phyloP scores from a whole-genome alignment of 148 eudicot species.

The Rhododendron vialii region DNA sequence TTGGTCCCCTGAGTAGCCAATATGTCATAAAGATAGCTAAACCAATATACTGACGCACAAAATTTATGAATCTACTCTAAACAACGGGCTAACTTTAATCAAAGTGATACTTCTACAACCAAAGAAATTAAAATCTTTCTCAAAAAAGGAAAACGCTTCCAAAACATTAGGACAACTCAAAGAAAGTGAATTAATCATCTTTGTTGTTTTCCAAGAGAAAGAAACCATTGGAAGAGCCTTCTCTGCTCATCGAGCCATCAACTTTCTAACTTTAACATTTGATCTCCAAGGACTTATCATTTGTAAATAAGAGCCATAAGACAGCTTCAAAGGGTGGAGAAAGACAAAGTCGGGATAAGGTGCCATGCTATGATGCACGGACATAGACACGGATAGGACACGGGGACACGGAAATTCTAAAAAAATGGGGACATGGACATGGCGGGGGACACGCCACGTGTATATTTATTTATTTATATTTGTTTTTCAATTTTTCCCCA shows the following conservation, averaged over 20 bases:
- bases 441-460: too few species aligned
- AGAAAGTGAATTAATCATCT: background rate
- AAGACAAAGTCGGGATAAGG: background rate
- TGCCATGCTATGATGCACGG: background rate
- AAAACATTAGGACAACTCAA: background rate
- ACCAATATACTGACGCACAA: background rate
- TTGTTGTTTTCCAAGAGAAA: background rate
- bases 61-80: background rate
- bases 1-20: conserved; percentile 41
- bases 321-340: background rate
- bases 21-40: background rate
- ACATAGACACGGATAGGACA: too few species aligned
- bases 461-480: too few species aligned
- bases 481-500: too few species aligned
- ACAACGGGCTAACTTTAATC: background rate
- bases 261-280: background rate
- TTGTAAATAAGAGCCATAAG: background rate
- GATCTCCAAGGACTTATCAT: background rate
- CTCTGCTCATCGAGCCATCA: background rate
- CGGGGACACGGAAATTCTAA: too few species aligned
- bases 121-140: background rate
- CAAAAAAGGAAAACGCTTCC: background rate
- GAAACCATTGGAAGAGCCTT: background rate
- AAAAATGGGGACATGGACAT: too few species aligned
- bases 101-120: background rate